Base-by-base conservation (phyloP, 257 asterid species). In the Hygrophila difformis region DNA sequence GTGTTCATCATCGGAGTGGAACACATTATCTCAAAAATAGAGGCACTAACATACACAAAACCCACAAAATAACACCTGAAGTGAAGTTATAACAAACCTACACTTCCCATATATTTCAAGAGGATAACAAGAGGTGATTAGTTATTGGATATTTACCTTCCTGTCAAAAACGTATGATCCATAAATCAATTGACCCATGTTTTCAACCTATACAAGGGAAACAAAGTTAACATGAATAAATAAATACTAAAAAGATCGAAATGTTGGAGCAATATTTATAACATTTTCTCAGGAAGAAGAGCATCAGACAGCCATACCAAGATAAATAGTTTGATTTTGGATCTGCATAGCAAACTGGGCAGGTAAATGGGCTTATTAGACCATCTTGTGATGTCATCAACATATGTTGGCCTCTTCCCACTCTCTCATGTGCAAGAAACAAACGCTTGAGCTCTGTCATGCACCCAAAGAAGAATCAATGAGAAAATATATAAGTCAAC, bases 141-240 rank as follows among this genome's bases (percentile, higher is more conserved):
- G 33, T 49, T 49, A 6, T 33, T 4, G 44, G 59, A 51, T 18
- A 20, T 65, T 68, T 62, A 89, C 98, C 98, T 89, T 85, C 63
- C 70, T 71, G 72, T 85, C 98, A 44, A 77, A 82, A 10, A 75
- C 35, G 55, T 82, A 82, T 5, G 53, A 64, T 38, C 98, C 98
- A 50, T 89, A 79, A 63, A 85, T 89, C 66, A 89, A 59, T 41
- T 82, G 98, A 4, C 98, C 98, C 98, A 89, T 82, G 77, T 89
- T 89, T 64, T 89, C 98, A 28, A 89, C 93, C 98, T 89, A 65
- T 31, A 67, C 53, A 55, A 49, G 39, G 39, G 57, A 61, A n/a
- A 41, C 42, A 36, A 15, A 35, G 46, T 54, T 13, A 45, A 23
- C 20, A 51, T 20, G 21, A 59, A 9, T 39, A 24, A 39, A 5